Base-by-base conservation (phyloP, 768 basidiomycete genomes). In the Mycena filopes region DNA sequence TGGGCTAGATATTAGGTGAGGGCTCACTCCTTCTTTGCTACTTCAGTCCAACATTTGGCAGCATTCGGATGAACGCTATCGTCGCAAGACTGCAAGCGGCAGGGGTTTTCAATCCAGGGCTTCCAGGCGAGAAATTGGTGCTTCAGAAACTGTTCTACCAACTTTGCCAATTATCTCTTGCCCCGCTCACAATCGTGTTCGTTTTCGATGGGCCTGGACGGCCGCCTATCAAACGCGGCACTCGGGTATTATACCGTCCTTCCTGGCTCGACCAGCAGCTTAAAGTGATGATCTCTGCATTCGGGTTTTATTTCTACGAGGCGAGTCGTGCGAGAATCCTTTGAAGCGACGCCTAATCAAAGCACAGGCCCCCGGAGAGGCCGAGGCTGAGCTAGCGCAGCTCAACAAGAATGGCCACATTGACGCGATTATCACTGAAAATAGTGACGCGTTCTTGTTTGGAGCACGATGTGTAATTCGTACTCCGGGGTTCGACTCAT, bases 221-320 rank as follows among this genome's bases (percentile, higher is more conserved):
- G 1, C 53, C 42, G 5, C 18, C 33, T 3, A 46, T 63, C 21
- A 63, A 63, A 31, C 61, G 61, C 12, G 61, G 53, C 28, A 46
- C 25, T 6, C 12, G 36, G 25, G 61, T 55, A 1, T 21, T 47
- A 6, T 25, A n/a, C 4, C 51, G 49, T 21, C 42, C 43, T 18
- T 3, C 7, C 2, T 38, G 29, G 53, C 43, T 63, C 25, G 25
- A 28, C 4, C 31, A 49, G 15, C 42, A 40, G 7, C 3, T 63
- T 36, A 63, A 55, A 21, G 20, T 12, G 12, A 47, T 55, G 53
- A 59, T 59, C 12, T 38, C n/a, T 18, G 18, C 10, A 5, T 56
- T 62, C 23, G 60, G 47, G 11, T 59, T 26, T 28, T 26, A 59
- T 18, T 50, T 28, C 12, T 38, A 49, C 26, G 47, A 59, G 12